Conservation (phyloP, 768 basidiomycete genomes). For the Candolleomyces eurysporus region DNA sequence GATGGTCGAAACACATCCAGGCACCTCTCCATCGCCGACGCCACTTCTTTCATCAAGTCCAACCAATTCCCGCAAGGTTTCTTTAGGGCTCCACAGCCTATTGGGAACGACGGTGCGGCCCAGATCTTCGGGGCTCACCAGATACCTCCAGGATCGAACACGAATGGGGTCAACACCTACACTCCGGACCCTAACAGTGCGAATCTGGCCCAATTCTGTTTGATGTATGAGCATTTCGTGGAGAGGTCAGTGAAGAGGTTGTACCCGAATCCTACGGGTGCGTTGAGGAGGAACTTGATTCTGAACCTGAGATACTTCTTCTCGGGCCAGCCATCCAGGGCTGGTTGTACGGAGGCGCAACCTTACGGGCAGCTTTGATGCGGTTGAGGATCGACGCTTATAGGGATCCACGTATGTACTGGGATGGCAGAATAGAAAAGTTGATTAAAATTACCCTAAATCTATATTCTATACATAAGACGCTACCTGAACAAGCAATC, state of each 20-base stretch:
- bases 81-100: conserved; percentile 8
- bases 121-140: conserved; percentile 10
- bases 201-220: conserved; percentile 10
- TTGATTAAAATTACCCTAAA: too few relatives aligned
- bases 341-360: conserved; percentile 2
- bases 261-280: conserved; percentile 15
- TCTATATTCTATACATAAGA: too few relatives aligned
- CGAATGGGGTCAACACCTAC: conserved; percentile 11
- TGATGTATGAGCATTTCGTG: conserved; percentile 15
- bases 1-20: conserved; percentile 9
- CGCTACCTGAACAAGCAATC: too few relatives aligned
- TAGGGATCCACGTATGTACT: too few relatives aligned
- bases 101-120: conserved; percentile 1
- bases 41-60: conserved; percentile 16
- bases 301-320: conserved; percentile 10
- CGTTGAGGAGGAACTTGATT: conserved; percentile 6
- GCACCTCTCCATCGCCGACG: conserved; percentile 12
- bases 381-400: too few relatives aligned
- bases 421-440: too few relatives aligned
- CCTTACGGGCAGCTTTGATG: conserved; percentile 7
- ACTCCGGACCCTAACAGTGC: conserved; percentile 10
- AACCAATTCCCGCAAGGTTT: conserved; percentile 13
- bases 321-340: background rate
- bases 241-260: conserved; percentile 14
- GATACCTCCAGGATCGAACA: conserved; percentile 13